phyloP scores from a whole-genome alignment of 2,329 filamentous ascomycete genomes.

The Magnaporthiopsis rhizophila region DNA sequence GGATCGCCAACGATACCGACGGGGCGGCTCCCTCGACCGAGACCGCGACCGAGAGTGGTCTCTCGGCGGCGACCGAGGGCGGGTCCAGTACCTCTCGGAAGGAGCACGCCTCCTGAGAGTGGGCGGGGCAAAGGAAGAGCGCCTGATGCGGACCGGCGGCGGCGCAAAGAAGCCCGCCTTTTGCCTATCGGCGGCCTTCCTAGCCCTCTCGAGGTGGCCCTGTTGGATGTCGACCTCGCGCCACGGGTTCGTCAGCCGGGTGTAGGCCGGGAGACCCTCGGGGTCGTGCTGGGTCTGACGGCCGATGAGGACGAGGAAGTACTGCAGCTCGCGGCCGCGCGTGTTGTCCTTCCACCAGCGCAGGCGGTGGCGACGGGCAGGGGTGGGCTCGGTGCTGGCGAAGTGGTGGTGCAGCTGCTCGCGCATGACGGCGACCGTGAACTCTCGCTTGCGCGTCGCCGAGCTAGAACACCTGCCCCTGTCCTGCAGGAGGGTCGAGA shows the following conservation, averaged over 20 bases:
- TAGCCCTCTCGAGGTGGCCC: not conserved
- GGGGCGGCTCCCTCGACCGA: not conserved
- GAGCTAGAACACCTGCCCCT: slow-evolving; percentile 15
- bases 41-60: not conserved
- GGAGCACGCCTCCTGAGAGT: slow-evolving; percentile 3
- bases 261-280: not conserved
- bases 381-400: not conserved
- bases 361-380: slow-evolving; percentile 5
- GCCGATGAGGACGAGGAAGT: slow-evolving; percentile 5
- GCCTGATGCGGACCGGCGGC: not conserved
- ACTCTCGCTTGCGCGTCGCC: slow-evolving; percentile 16
- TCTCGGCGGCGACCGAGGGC: not conserved
- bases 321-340: not conserved
- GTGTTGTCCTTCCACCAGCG: slow-evolving; percentile 8
- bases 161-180: slow-evolving; percentile 1
- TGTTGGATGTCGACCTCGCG: slow-evolving; percentile 5
- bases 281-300: slow-evolving; percentile 2
- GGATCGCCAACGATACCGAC: not conserved
- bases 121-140: not conserved
- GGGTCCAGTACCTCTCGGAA: not conserved
- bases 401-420: slow-evolving; percentile 19
- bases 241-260: slow-evolving; percentile 4
- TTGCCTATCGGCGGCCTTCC: not conserved
- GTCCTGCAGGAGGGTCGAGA: slow-evolving; percentile 16
- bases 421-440: slow-evolving; percentile 18